A percentile compares a stretch with the other conserved stretches of the same genome.
Conservation (phyloP, 805 yeast genomes). For the Lachancea sp. region DNA sequence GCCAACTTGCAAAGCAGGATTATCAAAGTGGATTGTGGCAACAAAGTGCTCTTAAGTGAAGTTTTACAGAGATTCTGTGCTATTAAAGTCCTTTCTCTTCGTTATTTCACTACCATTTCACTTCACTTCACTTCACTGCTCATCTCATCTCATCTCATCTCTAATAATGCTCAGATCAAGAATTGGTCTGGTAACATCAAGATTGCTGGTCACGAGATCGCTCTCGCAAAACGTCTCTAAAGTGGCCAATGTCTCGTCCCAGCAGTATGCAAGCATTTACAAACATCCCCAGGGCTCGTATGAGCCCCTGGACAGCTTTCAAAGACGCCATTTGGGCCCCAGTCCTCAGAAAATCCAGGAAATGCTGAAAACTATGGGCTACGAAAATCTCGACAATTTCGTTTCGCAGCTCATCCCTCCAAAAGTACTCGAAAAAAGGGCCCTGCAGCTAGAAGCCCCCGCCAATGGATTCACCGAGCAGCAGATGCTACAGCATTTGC, state of each 20-base stretch:
- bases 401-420: slow-evolving; percentile 70
- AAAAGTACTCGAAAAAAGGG: slow-evolving; percentile 63
- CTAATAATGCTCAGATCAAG: slow-evolving; percentile 4
- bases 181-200: background rate
- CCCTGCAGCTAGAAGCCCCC: slow-evolving; percentile 57
- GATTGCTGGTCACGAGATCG: slow-evolving; percentile 1
- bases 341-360: slow-evolving; percentile 50
- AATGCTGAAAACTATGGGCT: slow-evolving; percentile 66
- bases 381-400: slow-evolving; percentile 61
- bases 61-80: no score
- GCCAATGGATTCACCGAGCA: slow-evolving; percentile 71
- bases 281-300: slow-evolving; percentile 31
- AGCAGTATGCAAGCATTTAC: slow-evolving; percentile 43
- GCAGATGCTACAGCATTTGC: slow-evolving; percentile 65
- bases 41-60: no score
- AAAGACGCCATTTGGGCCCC: slow-evolving; percentile 89
- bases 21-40: no score
- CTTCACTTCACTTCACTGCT: no score
- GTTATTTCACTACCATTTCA: no score
- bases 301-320: slow-evolving; percentile 67
- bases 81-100: no score
- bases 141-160: no score
- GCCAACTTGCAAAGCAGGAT: no score
- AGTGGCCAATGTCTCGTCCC: slow-evolving; percentile 51
- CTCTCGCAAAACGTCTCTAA: slow-evolving; percentile 10